These are phyloP conservation scores for Cytospora schulzeri DNA, from an alignment of 2,329 filamentous ascomycete species.

Conservation along the genomic window DNA sequence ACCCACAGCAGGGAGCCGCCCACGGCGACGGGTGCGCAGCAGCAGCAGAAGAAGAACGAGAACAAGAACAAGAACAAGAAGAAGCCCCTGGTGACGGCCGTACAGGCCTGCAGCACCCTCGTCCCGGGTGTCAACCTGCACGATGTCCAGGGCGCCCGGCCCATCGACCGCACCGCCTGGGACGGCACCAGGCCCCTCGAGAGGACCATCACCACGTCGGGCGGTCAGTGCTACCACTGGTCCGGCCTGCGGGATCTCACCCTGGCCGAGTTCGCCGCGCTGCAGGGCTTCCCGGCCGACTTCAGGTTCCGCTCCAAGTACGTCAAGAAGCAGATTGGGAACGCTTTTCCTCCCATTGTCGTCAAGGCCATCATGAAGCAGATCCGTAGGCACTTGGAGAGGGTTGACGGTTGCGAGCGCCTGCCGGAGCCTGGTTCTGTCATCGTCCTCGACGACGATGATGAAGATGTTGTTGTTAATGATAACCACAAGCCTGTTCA, in stretches of 20 bases:
- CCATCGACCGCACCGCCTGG: conserved; percentile 42
- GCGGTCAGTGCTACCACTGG: conserved; percentile 66
- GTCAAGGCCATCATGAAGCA: conserved; percentile 54
- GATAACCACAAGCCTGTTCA: not conserved
- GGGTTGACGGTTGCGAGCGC: conserved; percentile 42
- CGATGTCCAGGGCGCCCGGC: conserved; percentile 33
- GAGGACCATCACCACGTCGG: conserved; percentile 66
- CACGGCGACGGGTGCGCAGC: conserved; percentile 28
- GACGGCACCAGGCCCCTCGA: conserved; percentile 51
- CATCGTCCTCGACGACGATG: conserved; percentile 15
- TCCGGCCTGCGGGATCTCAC: conserved; percentile 66
- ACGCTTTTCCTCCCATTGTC: conserved; percentile 70
- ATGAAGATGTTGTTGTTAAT: not conserved
- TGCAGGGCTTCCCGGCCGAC: conserved; percentile 68
- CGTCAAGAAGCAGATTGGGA: conserved; percentile 70
- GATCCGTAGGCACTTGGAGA: conserved; percentile 48
- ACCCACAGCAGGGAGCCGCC: conserved; percentile 57
- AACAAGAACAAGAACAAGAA: conserved; percentile 23
- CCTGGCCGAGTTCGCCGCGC: conserved; percentile 64
- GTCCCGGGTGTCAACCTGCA: conserved; percentile 40
- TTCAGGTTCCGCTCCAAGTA: conserved; percentile 57
- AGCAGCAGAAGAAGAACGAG: too few species aligned
- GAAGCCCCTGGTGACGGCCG: conserved; percentile 48
- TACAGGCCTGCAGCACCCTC: conserved; percentile 44
- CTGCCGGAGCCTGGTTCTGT: conserved; percentile 3